Percentiles rank a stretch among this genome's conserved stretches.
Conservation (phyloP, 805 yeast species). For the Alloascoidea hylecoeti region DNA sequence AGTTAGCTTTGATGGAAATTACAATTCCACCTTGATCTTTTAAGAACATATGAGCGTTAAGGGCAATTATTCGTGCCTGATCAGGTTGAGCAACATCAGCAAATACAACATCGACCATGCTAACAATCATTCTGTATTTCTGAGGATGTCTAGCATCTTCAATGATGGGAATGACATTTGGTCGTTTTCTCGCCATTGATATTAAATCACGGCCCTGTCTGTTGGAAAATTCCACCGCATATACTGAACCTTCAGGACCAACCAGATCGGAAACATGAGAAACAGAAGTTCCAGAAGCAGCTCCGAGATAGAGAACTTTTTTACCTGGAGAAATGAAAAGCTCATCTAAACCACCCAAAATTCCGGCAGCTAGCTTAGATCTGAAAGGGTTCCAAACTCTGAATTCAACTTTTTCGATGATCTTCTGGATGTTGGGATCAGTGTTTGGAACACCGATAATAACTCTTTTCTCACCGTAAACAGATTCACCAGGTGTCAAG, state of each 20-base stretch:
- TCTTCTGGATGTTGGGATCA: constrained; percentile 47
- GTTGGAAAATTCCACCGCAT: constrained; percentile 98
- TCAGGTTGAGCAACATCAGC: constrained; percentile 99
- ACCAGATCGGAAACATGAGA: constrained; percentile 97
- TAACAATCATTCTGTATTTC: constrained; percentile 96
- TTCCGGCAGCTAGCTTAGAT: constrained; percentile 99
- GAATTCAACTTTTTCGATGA: constrained; percentile 87
- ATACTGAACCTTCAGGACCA: constrained; percentile 97
- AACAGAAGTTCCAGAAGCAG: constrained; percentile 98
- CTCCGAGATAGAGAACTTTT: constrained; percentile 95
- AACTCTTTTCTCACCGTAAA: constrained; percentile 96
- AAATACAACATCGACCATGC: constrained; percentile 97
- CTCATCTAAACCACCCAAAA: constrained; percentile 98
- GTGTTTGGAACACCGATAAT: constrained; percentile 85
- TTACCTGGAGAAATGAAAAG: constrained; percentile 95
- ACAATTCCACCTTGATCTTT: constrained; percentile 98
- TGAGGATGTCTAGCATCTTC: constrained; percentile 99
- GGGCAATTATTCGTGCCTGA: constrained; percentile 98
- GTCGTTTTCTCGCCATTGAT: constrained; percentile 99
- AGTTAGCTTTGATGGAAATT: constrained; percentile 98
- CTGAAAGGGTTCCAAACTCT: constrained; percentile 99
- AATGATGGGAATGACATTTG: constrained; percentile 95
- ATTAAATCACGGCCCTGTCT: constrained; percentile 99
- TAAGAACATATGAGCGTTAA: constrained; percentile 94
- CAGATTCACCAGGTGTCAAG: constrained; percentile 96